Percentiles rank a stretch among this genome's conserved stretches.
phyloP scores from a whole-genome alignment of 1,139 yeast genomes.

The Ashbya aceris region DNA sequence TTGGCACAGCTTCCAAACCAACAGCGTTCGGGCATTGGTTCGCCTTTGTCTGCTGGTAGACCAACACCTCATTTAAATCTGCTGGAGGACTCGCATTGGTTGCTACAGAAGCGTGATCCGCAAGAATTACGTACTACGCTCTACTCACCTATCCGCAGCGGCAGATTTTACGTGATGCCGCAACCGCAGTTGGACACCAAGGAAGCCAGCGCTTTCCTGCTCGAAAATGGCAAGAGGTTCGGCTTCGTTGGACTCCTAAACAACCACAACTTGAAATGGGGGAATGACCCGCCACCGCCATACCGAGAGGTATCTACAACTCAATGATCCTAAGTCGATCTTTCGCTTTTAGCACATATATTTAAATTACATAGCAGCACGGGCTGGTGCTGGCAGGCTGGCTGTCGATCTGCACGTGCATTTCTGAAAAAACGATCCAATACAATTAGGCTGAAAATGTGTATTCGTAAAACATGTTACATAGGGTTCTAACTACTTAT shows the following conservation, averaged over 20 bases:
- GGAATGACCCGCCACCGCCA: constrained; percentile 22
- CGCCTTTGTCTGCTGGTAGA: neutral
- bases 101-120: constrained; percentile 13
- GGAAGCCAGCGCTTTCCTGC: neutral
- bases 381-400: no score
- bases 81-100: constrained; percentile 13
- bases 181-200: neutral
- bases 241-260: constrained; percentile 18
- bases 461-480: no score
- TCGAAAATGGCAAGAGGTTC: constrained; percentile 12
- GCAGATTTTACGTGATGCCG: constrained; percentile 9
- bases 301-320: constrained; percentile 7
- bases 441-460: no score
- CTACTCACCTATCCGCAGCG: constrained; percentile 15
- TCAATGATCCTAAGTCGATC: no score
- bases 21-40: neutral
- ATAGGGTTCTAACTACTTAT: no score
- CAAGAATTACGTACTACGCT: constrained; percentile 17
- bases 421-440: no score
- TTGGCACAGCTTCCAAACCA: neutral
- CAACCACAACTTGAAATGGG: constrained; percentile 15
- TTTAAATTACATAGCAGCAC: neutral
- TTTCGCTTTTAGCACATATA: neutral
- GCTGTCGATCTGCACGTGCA: no score
- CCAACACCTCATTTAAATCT: constrained; percentile 1